Evolutionary conservation across 1,284 basidiomycete species (phyloP).

Genomic region (Entoloma clypeatum): DNA sequence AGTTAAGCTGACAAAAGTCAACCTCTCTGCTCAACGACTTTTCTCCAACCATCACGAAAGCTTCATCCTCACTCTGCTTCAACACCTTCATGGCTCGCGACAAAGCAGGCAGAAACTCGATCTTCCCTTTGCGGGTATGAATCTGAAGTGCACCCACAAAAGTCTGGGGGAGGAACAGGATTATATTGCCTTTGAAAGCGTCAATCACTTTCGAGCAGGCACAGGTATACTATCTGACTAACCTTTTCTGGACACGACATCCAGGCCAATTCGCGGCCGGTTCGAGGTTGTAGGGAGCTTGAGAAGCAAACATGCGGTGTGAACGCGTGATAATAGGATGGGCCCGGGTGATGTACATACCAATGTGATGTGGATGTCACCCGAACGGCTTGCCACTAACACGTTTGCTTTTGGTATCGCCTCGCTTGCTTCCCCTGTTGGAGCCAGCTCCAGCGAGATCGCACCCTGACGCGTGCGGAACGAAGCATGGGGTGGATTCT

Average conservation of each 20-base stretch:
- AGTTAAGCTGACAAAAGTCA: constrained; percentile 35
- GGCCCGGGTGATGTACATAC: constrained; percentile 21
- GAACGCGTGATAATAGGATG: too few relatives aligned
- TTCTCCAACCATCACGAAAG: constrained; percentile 34
- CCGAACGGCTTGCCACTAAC: constrained; percentile 29
- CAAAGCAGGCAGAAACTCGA: constrained; percentile 34
- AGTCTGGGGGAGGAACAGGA: constrained; percentile 34
- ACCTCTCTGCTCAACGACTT: constrained; percentile 20
- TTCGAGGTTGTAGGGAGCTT: constrained; percentile 25
- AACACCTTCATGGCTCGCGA: constrained; percentile 30
- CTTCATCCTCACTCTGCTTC: constrained; percentile 34
- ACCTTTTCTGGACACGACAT: constrained; percentile 34
- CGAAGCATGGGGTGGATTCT: constrained; percentile 33
- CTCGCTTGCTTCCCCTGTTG: constrained; percentile 28
- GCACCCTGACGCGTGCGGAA: constrained; percentile 37
- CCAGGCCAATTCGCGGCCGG: constrained; percentile 34
- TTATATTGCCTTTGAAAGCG: constrained; percentile 30
- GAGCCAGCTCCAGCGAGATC: constrained; percentile 34
- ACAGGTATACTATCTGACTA: constrained; percentile 14
- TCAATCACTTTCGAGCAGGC: constrained; percentile 3
- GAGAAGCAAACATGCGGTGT: too few relatives aligned
- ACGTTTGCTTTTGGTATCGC: constrained; percentile 29
- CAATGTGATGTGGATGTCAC: constrained; percentile 36
- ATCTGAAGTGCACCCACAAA: constrained; percentile 40
- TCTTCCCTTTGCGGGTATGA: constrained; percentile 30